A percentile compares a stretch with the other conserved stretches of the same genome.
Conservation (phyloP, 2,329 filamentous ascomycete species). For the Colletotrichum higginsianum region DNA sequence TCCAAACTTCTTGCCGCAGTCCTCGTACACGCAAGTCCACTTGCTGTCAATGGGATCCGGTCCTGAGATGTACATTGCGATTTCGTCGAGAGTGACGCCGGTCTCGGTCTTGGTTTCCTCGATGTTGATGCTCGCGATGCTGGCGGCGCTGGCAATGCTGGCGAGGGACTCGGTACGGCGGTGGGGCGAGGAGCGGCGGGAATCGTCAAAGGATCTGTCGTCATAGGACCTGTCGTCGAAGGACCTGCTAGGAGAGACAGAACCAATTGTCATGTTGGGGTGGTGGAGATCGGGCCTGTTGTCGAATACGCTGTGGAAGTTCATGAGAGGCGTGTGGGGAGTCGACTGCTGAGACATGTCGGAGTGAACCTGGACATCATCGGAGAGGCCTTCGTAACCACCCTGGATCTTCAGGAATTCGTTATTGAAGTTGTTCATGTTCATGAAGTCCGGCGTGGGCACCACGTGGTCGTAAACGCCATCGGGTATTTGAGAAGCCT, state of each 20-base stretch:
- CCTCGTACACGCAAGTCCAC: slow-evolving; percentile 83
- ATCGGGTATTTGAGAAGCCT: slow-evolving; percentile 45
- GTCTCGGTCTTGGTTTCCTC: slow-evolving; percentile 81
- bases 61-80: slow-evolving; percentile 80
- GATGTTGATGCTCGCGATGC: slow-evolving; percentile 74
- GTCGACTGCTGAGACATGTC: slow-evolving; percentile 67
- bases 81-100: slow-evolving; percentile 89
- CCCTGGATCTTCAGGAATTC: slow-evolving; percentile 60
- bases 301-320: slow-evolving; percentile 61
- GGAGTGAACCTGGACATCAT: slow-evolving; percentile 59
- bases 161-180: slow-evolving; percentile 73
- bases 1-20: slow-evolving; percentile 92
- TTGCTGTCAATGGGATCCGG: slow-evolving; percentile 82
- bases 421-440: slow-evolving; percentile 63
- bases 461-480: slow-evolving; percentile 66
- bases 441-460: slow-evolving; percentile 71
- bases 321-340: slow-evolving; percentile 65
- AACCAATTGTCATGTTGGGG: slow-evolving; percentile 40
- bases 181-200: slow-evolving; percentile 57
- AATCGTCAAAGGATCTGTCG: slow-evolving; percentile 45
- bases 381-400: slow-evolving; percentile 52
- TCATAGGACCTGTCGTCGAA: slow-evolving; percentile 44
- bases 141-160: slow-evolving; percentile 70
- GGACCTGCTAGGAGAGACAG: slow-evolving; percentile 45
- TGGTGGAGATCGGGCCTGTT: slow-evolving; percentile 59